phyloP scores from a whole-genome alignment of 2,329 filamentous ascomycete species.

The Mariannaea sp. region DNA sequence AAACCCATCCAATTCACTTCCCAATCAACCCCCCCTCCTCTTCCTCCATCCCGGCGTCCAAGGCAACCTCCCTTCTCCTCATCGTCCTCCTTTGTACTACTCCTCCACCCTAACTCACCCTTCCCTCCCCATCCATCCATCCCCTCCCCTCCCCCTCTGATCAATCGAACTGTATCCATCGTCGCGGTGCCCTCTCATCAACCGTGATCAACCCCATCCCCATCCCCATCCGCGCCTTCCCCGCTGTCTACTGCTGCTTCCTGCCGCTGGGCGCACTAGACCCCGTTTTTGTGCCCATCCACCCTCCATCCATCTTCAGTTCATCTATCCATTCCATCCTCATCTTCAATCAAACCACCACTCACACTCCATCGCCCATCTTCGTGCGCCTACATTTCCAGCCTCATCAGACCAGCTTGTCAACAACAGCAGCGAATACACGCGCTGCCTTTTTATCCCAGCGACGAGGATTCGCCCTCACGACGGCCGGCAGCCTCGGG shows the following conservation, averaged over 20 bases:
- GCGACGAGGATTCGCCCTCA: neutral
- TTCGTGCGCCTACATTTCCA: conserved; percentile 7
- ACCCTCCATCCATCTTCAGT: conserved; percentile 18
- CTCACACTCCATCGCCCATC: conserved; percentile 2
- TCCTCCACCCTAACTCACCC: conserved; percentile 16
- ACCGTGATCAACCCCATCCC: conserved; percentile 9
- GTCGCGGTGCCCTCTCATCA: conserved; percentile 11
- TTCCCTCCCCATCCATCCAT: conserved; percentile 4
- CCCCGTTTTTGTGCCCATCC: conserved; percentile 19
- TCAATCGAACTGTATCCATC: conserved; percentile 6
- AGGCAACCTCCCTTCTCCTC: neutral
- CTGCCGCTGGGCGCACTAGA: conserved; percentile 21
- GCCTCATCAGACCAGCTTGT: neutral
- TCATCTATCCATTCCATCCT: conserved; percentile 12
- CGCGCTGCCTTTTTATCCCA: neutral
- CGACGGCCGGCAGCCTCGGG: conserved; percentile 16
- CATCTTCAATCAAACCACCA: conserved; percentile 11
- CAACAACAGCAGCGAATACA: neutral
- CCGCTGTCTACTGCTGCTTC: conserved; percentile 16
- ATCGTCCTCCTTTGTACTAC: neutral
- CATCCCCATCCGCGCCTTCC: conserved; percentile 11
- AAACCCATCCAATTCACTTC: neutral
- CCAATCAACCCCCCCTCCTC: neutral
- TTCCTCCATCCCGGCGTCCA: neutral
- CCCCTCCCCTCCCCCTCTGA: conserved; percentile 8